These are phyloP conservation scores for Metarhizium album DNA, from an alignment of 2,329 filamentous ascomycete genomes.

Conservation along the genomic window DNA sequence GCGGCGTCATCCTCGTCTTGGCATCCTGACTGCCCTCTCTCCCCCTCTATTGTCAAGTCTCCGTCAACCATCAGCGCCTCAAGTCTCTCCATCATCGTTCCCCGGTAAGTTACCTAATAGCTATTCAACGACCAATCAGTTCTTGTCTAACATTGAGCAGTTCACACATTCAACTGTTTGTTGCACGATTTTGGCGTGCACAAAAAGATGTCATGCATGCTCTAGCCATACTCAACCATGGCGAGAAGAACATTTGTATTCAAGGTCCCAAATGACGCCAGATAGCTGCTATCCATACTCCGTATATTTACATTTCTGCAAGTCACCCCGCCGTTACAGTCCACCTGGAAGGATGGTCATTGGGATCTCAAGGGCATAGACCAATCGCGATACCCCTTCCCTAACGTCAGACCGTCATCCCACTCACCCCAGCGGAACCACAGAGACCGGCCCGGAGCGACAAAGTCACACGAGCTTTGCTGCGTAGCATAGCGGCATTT, in stretches of 20 bases:
- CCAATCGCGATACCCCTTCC: conserved; percentile 1
- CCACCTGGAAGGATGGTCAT: conserved; percentile 1
- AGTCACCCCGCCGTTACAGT: background rate
- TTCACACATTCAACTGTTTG: too few relatives aligned
- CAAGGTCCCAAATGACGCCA: background rate
- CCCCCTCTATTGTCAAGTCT: too few relatives aligned
- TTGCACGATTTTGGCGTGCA: too few relatives aligned
- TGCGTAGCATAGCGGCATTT: background rate
- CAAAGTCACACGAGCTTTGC: background rate
- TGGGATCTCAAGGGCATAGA: background rate
- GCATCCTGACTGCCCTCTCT: too few relatives aligned
- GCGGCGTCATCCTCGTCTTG: too few relatives aligned
- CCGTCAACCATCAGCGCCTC: too few relatives aligned
- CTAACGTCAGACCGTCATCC: background rate
- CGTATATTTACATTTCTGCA: background rate
- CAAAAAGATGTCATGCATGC: too few relatives aligned
- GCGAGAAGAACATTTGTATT: background rate
- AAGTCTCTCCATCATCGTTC: too few relatives aligned
- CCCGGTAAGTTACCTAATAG: too few relatives aligned
- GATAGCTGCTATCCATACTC: background rate
- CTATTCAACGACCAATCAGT: too few relatives aligned
- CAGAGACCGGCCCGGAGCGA: background rate
- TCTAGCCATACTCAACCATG: too few relatives aligned
- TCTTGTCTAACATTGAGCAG: too few relatives aligned
- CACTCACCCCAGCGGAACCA: background rate